Evolutionary conservation across 208 protist genomes (phyloP), one percentile per base, ranked within the genome.

Genomic region (Phytomonas sp.): DNA sequence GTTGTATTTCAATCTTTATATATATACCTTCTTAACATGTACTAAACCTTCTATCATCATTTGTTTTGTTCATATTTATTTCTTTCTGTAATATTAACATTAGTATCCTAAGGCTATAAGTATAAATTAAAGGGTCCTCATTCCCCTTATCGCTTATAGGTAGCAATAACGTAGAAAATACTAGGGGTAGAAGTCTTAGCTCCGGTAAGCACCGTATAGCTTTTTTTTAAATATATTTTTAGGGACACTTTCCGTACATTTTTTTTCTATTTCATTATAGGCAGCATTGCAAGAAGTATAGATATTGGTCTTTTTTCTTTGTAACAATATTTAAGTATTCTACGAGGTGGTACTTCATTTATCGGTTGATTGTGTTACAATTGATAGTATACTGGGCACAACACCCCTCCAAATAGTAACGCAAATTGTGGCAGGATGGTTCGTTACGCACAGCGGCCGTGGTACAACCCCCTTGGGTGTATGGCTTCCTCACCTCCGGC

Each of bases 401-500:
- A n/a, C n/a, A n/a, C n/a, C n/a, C n/a, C n/a, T n/a, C n/a, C n/a
- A n/a, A n/a, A n/a, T n/a, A n/a, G n/a, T n/a, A n/a, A 3, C 34
- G 34, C 34, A 29, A 49, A 6, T 34, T 4, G 30, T 64, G 37
- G 42, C 64, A 84, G 69, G 29, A 95, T 95, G 91, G 84, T 88
- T 4, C 88, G 91, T 62, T 96, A 96, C 69, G 76, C 83, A 11
- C 81, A 85, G 62, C 86, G 91, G 32, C 88, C 91, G 61, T 96
- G 88, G 88, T 96, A 88, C 77, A 78, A 73, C 60, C 91, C 91
- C 23, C 71, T 96, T n/a, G 87, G 87, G 60, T 91, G 91, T 77
- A 94, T 96, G 88, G 86, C 75, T 61, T 82, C 73, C 8, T 66
- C 73, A 23, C 88, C 91, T 32, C 76, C 79, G 0, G 76, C 81